Evolutionary conservation across 2,329 filamentous ascomycete genomes (phyloP), one percentile per base, ranked within the genome.

Genomic region (Sarocladium strictum): DNA sequence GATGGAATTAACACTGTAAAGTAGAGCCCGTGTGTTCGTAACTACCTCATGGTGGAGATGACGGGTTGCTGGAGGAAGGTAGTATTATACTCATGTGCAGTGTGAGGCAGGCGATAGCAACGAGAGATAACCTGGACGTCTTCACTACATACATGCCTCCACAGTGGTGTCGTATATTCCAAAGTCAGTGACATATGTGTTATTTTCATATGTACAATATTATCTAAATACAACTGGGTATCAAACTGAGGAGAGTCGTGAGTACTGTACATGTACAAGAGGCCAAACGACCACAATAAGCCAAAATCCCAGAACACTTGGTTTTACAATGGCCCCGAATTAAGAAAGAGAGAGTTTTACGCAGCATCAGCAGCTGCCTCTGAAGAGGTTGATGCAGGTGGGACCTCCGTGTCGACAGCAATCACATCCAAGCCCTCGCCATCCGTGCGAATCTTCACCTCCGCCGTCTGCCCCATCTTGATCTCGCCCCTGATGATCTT

Each of bases 401-500:
- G 47, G 11, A 3, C 23, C 29, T 51, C 26, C 3, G 54, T 53
- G 3, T 51, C 54, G 9, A 62, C 56, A 45, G 61, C 57, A 4
- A 61, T 40, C 21, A 89, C 76, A 37, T 81, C 76, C 54, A 90
- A 67, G 0, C 80, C 80, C 40, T 76, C 72, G 32, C 76, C 78
- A 57, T 84, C 83, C 12, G 81, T 79, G 53, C 82, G 86, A 56
- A 96, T 76, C 50, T 73, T 75, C 12, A 96, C 87, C 56, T 77
- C 78, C 3, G 88, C 93, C 2, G 73, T 80, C 63, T 96, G 85
- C 1, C 90, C 91, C 56, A 76, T 81, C 69, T 85, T 87, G 57
- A 97, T 72, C 69, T 90, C 76, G 19, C 94, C 94, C 54, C 88
- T 79, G 62, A 97, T 97, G 63, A 99, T 95, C 74, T 87, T 88